Evolutionary conservation across 805 yeast species (phyloP).

Genomic region (Candida sonorensis): DNA sequence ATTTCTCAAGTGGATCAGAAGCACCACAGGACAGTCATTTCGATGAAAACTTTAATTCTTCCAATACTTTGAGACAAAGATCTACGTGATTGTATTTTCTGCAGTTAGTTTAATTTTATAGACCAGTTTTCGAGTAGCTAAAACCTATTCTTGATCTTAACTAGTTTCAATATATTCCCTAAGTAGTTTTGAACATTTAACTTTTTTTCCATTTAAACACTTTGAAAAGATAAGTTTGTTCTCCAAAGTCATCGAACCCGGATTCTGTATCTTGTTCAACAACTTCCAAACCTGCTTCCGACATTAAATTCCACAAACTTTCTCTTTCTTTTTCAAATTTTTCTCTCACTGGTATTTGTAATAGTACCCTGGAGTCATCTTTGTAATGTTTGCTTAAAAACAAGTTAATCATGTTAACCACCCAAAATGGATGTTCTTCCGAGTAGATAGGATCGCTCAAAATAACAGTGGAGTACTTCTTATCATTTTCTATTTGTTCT

Average conservation of each 20-base stretch:
- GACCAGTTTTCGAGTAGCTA: too few relatives aligned
- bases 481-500: conserved; percentile 15
- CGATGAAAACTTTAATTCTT: too few relatives aligned
- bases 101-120: too few relatives aligned
- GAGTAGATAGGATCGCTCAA: conserved; percentile 90
- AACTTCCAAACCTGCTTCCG: conserved; percentile 28
- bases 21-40: too few relatives aligned
- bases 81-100: too few relatives aligned
- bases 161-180: too few relatives aligned
- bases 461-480: conserved; percentile 50
- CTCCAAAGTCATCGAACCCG: conserved; percentile 87
- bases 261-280: conserved; percentile 37
- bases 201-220: conserved; percentile 20
- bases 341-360: conserved; percentile 72
- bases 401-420: conserved; percentile 48
- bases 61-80: too few relatives aligned
- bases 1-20: conserved; percentile 1
- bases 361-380: conserved; percentile 35
- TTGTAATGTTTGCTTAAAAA: conserved; percentile 34
- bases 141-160: too few relatives aligned
- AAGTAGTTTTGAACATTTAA: too few relatives aligned
- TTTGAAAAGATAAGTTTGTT: conserved; percentile 50
- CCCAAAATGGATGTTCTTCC: conserved; percentile 68
- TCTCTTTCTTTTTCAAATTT: conserved; percentile 62
- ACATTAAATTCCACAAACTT: conserved; percentile 49